A percentile compares a stretch with the other conserved stretches of the same genome.
phyloP scores from a whole-genome alignment of 2,329 filamentous ascomycete genomes.

The Sclerotinia minor region DNA sequence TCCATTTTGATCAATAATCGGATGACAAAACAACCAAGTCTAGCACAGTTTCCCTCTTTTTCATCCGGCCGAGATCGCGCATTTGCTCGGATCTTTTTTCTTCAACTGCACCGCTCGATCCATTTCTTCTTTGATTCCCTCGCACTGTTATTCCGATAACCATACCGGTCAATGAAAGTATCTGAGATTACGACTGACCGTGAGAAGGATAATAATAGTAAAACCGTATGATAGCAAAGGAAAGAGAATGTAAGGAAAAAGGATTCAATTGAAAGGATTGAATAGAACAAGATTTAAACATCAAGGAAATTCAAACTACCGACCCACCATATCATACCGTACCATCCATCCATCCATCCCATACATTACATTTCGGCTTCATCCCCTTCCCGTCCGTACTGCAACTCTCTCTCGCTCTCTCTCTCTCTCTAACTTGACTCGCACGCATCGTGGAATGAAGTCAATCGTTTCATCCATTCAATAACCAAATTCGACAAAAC shows the following conservation, averaged over 20 bases:
- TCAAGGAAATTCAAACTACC: neutral
- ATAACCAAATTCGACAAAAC: neutral
- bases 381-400: neutral
- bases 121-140: neutral
- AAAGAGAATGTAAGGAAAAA: neutral
- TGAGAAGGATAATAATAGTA: neutral
- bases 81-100: neutral
- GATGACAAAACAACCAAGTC: neutral
- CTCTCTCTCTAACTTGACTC: neutral
- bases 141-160: too few species aligned
- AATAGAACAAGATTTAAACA: neutral
- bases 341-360: neutral
- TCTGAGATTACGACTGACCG: neutral
- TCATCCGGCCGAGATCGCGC: conserved; percentile 17
- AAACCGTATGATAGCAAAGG: neutral
- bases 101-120: neutral
- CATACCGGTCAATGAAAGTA: neutral
- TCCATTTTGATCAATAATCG: neutral
- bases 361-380: neutral
- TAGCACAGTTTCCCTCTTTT: neutral
- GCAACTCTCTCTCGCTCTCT: neutral
- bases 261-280: neutral
- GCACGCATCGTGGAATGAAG: too few species aligned
- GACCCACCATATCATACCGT: neutral
- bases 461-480: neutral